Conservation (phyloP, 805 yeast species). For the Saccharomycopsis synnaedendra region DNA sequence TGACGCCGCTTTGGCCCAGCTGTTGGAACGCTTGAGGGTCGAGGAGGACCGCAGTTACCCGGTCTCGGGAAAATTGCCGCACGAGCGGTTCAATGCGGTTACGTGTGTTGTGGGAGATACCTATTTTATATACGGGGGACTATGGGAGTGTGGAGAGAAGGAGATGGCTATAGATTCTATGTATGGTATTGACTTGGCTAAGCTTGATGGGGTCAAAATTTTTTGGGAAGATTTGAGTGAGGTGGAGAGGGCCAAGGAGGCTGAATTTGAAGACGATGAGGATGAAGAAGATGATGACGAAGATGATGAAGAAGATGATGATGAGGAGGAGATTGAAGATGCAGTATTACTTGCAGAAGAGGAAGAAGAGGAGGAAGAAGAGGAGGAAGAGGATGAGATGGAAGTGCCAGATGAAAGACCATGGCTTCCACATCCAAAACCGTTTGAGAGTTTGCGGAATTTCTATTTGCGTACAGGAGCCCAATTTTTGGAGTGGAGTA, state of each 20-base stretch:
- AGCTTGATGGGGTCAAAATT: conserved; percentile 77
- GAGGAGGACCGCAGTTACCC: conserved; percentile 40
- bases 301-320: conserved; percentile 60
- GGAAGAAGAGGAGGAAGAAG: conserved; percentile 61
- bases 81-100: conserved; percentile 78
- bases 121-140: conserved; percentile 80
- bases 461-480: conserved; percentile 85
- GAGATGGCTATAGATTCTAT: conserved; percentile 79
- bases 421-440: conserved; percentile 95
- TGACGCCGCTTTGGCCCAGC: conserved; percentile 22
- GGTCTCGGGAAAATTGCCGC: conserved; percentile 58
- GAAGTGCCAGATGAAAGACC: conserved; percentile 87
- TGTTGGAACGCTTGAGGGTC: conserved; percentile 26
- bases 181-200: conserved; percentile 76
- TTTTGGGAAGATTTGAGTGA: conserved; percentile 78
- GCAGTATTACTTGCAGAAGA: conserved; percentile 35
- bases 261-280: conserved; percentile 50
- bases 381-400: conserved; percentile 45
- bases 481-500: conserved; percentile 85
- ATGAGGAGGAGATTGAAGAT: conserved; percentile 34
- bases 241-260: conserved; percentile 43
- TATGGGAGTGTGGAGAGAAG: conserved; percentile 79
- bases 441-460: conserved; percentile 74
- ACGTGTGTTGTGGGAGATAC: conserved; percentile 78
- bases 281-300: conserved; percentile 56